Conservation (phyloP, 352 stramenopile genomes). For the Pythium periplocum region DNA sequence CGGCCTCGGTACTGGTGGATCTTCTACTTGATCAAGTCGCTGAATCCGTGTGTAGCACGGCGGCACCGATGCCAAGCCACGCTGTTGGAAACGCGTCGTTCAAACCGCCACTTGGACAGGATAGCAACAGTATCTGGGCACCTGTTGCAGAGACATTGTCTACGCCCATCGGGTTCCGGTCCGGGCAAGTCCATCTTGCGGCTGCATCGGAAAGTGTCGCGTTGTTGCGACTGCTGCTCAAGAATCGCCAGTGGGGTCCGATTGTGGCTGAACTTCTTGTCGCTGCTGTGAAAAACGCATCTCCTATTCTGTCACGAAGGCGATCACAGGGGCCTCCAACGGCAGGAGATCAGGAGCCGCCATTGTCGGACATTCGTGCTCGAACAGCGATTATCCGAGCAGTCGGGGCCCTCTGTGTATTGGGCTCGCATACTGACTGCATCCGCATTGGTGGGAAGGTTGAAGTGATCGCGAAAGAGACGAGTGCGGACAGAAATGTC, state of each 20-base stretch:
- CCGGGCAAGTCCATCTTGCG: constrained; percentile 72
- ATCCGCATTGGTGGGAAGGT: constrained; percentile 78
- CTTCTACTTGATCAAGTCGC: constrained; percentile 82
- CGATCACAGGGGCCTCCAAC: constrained; percentile 1
- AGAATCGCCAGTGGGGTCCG: constrained; percentile 55
- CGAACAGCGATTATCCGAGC: constrained; percentile 72
- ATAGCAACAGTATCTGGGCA: constrained; percentile 16
- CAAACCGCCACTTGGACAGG: not conserved
- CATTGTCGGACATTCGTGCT: constrained; percentile 56
- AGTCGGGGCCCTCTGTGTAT: constrained; percentile 74
- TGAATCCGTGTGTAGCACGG: constrained; percentile 78
- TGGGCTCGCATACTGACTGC: constrained; percentile 81
- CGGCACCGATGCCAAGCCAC: constrained; percentile 52
- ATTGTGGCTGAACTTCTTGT: constrained; percentile 64
- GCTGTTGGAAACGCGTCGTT: constrained; percentile 8
- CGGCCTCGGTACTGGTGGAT: constrained; percentile 78
- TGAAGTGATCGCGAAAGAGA: constrained; percentile 48
- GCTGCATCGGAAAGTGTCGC: constrained; percentile 81
- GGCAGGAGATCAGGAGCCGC: not conserved
- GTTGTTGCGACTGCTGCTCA: constrained; percentile 62
- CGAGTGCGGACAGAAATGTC: constrained; percentile 18
- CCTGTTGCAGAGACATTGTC: constrained; percentile 68
- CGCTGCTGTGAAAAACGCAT: constrained; percentile 66
- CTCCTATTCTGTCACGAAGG: constrained; percentile 37
- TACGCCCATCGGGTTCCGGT: constrained; percentile 76